Evolutionary conservation across 2,329 filamentous ascomycete genomes (phyloP).

Genomic region (Colletotrichum brevisporum): DNA sequence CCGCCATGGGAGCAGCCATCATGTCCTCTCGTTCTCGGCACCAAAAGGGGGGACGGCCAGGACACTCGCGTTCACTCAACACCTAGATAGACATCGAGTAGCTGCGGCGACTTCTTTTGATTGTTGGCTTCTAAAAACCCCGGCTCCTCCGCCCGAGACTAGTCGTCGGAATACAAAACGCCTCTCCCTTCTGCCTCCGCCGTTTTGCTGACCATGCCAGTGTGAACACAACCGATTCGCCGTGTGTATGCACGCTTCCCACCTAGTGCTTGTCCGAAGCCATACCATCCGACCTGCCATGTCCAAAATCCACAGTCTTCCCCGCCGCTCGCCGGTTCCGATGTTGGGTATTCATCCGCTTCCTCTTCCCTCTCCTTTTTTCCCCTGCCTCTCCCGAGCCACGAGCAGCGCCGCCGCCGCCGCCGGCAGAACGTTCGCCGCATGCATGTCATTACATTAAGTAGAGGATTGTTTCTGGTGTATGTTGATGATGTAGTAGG

Average conservation of each 20-base stretch:
- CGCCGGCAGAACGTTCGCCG: slow-evolving; percentile 36
- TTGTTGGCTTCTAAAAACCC: slow-evolving; percentile 5
- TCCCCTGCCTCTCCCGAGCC: neutral
- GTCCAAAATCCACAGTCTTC: neutral
- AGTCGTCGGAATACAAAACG: slow-evolving; percentile 5
- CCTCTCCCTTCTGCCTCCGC: neutral
- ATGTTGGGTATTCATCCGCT: slow-evolving; percentile 21
- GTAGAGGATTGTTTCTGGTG: slow-evolving; percentile 30
- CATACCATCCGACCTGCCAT: slow-evolving; percentile 1
- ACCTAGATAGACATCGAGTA: neutral
- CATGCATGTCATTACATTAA: slow-evolving; percentile 42
- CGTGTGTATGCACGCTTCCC: slow-evolving; percentile 2
- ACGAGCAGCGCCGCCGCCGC: slow-evolving; percentile 40
- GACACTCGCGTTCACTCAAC: neutral
- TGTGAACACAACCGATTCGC: neutral
- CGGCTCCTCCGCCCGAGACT: neutral
- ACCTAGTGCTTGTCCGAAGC: neutral
- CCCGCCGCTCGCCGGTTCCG: neutral
- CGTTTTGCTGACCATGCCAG: neutral
- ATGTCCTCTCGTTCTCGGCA: neutral
- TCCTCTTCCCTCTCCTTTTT: neutral
- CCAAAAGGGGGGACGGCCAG: neutral
- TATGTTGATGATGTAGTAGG: slow-evolving; percentile 34
- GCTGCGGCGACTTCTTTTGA: slow-evolving; percentile 7
- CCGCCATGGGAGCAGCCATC: neutral